Conservation (phyloP, 345 rosid species). For the Sonneratia caseolaris region DNA sequence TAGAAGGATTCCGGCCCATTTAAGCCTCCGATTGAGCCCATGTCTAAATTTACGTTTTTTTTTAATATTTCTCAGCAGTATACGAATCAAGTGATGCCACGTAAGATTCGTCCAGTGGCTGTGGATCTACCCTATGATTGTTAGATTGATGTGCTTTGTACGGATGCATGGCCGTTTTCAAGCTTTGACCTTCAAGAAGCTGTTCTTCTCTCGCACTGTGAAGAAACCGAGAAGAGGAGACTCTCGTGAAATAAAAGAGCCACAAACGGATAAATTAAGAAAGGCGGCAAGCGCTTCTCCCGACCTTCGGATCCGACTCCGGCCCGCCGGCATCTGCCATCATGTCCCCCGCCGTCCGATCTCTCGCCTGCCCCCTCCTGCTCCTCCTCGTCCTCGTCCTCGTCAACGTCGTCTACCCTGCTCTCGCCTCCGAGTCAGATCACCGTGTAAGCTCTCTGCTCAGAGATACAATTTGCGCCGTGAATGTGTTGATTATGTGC, state of each 20-base stretch:
- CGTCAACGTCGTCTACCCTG: conserved; percentile 26
- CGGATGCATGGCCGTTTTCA: too few species aligned
- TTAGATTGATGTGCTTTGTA: too few species aligned
- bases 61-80: too few species aligned
- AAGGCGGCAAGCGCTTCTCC: conserved; percentile 6
- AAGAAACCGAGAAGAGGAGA: background rate
- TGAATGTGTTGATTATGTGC: too few species aligned
- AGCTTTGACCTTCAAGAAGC: background rate
- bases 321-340: conserved; percentile 26
- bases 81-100: too few species aligned
- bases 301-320: conserved; percentile 36
- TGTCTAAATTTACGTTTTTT: too few species aligned
- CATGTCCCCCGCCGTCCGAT: conserved; percentile 43
- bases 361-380: conserved; percentile 18
- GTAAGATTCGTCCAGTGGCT: too few species aligned
- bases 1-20: background rate
- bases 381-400: conserved; percentile 14
- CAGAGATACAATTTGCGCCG: conserved; percentile 22
- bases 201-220: background rate
- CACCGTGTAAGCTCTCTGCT: conserved; percentile 55
- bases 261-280: background rate
- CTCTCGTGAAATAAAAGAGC: background rate
- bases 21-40: background rate
- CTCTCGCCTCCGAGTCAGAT: conserved; percentile 75
- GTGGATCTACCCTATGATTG: too few species aligned